Base-by-base conservation (phyloP, 495 filamentous ascomycete genomes). In the Copromyces sp. region DNA sequence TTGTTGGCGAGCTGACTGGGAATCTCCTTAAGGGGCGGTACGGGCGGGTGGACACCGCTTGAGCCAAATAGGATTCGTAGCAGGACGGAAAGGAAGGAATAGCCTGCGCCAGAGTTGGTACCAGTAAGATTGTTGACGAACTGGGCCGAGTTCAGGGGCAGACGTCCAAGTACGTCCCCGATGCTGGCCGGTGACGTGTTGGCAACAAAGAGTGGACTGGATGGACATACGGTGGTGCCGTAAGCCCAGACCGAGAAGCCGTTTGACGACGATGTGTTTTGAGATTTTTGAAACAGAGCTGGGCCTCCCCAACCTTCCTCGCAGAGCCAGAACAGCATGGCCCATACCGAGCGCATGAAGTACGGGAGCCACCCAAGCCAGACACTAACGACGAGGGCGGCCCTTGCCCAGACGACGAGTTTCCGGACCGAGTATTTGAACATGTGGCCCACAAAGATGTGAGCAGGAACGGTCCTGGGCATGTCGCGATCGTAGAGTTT, bases 401-500 rank as follows among this genome's bases (percentile, higher is more conserved):
- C 91, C 68, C 95, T 86, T 72, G 91, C 80, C 91, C 92, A 96
- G 9, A 91, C 90, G 7, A 94, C 79, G 11, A 95, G 35, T 71
- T 90, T 91, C 73, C 86, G 87, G 72, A 92, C 78, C 9, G 88
- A 80, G 78, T 97, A 95, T 42, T 91, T 86, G 38, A 89, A 79
- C 71, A 92, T 88, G 78, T 94, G 92, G 70, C 88, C 88, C 71
- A 93, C 72, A 78, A 98, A 97, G 73, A 99, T 84, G 39, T 89
- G 87, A 17, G 89, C 83, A 1, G 95, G 96, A 44, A 99, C 86
- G 11, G 85, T 86, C 65, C 88, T 87, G 4, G 95, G 95, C 96
- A 98, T 99, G 74, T 94, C 85, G 9, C 93, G 93, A 73, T 93
- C 87, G 84, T 99, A 99, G 9, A 99, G 87, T 78, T 99, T 98